These are phyloP conservation scores for Alternaria arborescens DNA, from an alignment of 2,329 filamentous ascomycete genomes.

Conservation along the genomic window DNA sequence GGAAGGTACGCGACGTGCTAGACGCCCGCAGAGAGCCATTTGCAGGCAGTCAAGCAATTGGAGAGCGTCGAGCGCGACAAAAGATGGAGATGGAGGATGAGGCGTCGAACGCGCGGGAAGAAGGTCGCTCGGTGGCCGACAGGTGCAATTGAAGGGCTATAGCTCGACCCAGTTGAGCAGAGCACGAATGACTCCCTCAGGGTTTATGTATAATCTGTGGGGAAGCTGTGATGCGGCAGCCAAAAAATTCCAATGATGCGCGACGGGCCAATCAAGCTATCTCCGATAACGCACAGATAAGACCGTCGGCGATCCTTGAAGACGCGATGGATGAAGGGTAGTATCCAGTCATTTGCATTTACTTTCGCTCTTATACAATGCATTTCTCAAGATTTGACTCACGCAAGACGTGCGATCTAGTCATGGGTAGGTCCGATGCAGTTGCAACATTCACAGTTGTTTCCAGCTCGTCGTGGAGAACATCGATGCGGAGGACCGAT, in stretches of 20 bases:
- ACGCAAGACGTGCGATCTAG: not conserved
- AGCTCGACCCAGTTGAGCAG: slow-evolving; percentile 42
- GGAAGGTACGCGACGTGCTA: slow-evolving; percentile 52
- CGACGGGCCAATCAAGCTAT: slow-evolving; percentile 36
- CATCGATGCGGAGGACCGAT: slow-evolving; percentile 27
- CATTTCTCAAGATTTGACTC: not conserved
- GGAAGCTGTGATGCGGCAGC: slow-evolving; percentile 41
- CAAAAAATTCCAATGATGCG: slow-evolving; percentile 44
- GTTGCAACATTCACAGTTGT: slow-evolving; percentile 3
- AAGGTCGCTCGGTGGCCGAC: slow-evolving; percentile 29
- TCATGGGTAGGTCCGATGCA: not conserved
- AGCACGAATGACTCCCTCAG: slow-evolving; percentile 37
- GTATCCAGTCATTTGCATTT: slow-evolving; percentile 1
- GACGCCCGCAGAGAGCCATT: slow-evolving; percentile 54
- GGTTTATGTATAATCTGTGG: slow-evolving; percentile 42
- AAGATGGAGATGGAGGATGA: slow-evolving; percentile 19
- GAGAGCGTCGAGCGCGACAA: slow-evolving; percentile 45
- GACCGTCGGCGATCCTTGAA: slow-evolving; percentile 27
- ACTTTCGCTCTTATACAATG: not conserved
- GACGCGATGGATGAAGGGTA: slow-evolving; percentile 2
- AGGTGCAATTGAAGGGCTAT: slow-evolving; percentile 42
- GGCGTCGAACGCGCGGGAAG: slow-evolving; percentile 29
- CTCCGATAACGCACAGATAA: slow-evolving; percentile 46
- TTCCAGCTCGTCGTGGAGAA: slow-evolving; percentile 5
- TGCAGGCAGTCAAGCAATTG: slow-evolving; percentile 43